Base-by-base conservation (phyloP, 257 asterid genomes). In the Nicotiana obtusifolia region DNA sequence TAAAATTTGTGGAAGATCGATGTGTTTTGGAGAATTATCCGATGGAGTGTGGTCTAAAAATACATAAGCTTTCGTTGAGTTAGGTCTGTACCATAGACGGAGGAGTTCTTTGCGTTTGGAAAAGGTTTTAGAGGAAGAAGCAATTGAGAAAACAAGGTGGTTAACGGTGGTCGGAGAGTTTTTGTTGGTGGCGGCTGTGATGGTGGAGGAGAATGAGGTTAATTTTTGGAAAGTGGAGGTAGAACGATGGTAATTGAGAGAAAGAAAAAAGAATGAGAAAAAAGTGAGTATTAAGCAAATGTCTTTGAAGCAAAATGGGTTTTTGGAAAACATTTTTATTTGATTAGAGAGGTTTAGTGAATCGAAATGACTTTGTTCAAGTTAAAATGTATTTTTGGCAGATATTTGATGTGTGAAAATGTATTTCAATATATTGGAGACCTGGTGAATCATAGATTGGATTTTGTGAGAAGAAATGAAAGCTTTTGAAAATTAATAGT, bases 51-150 rank as follows among this genome's bases (percentile, higher is more conserved):
- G 20, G 30, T 80, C 82, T 9, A 80, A 4, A 0, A 80, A 80
- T 9, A 64, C 20, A 33, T 80, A 80, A 11, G 67, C 44, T 14
- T 16, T 66, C 0, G 67, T 81, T 9, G 15, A 10, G 31, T 66
- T 81, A 15, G 78, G 67, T 7, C 17, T 81, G 56, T 81, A 68
- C 83, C 83, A 81, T 33, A 52, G 52, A 13, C 13, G 56, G 24
- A 81, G 10, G 57, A 64, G 67, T 9, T 81, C 67, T 53, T 64
- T 66, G 3, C 83, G 78, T 30, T 65, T 52, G 5, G 65, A 53
- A 33, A 81, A 81, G 14, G 83, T 81, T 26, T 66, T 64, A 16
- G 83, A 24, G 83, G 83, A 81, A 35, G 83, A 81, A 4, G 83
- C 83, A 35, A 81, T 66, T 17, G 78, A 49, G 57, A 81, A 81